Conservation (phyloP, 768 basidiomycete species). For the Leccinum broughii region DNA sequence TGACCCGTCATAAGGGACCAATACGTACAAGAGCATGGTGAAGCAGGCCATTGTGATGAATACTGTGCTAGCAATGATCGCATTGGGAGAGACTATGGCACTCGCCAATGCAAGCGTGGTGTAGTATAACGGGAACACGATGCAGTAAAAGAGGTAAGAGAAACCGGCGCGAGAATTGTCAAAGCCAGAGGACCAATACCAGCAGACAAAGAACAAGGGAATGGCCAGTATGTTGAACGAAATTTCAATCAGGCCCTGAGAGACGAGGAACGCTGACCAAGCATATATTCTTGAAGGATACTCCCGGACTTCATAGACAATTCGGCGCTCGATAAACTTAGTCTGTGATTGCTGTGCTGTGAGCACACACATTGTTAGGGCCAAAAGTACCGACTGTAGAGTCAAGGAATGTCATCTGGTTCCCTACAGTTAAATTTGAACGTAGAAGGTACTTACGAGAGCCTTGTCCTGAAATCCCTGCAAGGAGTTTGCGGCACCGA, state of each 20-base stretch:
- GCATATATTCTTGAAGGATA: constrained; percentile 62
- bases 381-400: constrained; percentile 51
- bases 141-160: constrained; percentile 38
- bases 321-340: constrained; percentile 54
- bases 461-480: constrained; percentile 46
- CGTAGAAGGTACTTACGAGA: constrained; percentile 33
- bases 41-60: constrained; percentile 42
- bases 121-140: constrained; percentile 46
- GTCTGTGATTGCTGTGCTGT: constrained; percentile 61
- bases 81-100: constrained; percentile 43
- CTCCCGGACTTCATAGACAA: constrained; percentile 63
- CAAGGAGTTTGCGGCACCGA: constrained; percentile 33
- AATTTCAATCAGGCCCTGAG: constrained; percentile 49
- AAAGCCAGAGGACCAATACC: constrained; percentile 50
- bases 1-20: not conserved
- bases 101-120: constrained; percentile 44
- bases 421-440: not conserved
- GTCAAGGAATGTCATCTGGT: not conserved
- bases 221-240: constrained; percentile 45
- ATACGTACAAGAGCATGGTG: constrained; percentile 43
- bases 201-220: constrained; percentile 45
- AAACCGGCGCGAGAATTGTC: constrained; percentile 39
- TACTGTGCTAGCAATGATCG: constrained; percentile 41
- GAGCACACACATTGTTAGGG: constrained; percentile 42
- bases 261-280: constrained; percentile 58